A percentile compares a stretch with the other conserved stretches of the same genome.
phyloP scores from a whole-genome alignment of 1,284 basidiomycete genomes.

The Crepidotus sp. region DNA sequence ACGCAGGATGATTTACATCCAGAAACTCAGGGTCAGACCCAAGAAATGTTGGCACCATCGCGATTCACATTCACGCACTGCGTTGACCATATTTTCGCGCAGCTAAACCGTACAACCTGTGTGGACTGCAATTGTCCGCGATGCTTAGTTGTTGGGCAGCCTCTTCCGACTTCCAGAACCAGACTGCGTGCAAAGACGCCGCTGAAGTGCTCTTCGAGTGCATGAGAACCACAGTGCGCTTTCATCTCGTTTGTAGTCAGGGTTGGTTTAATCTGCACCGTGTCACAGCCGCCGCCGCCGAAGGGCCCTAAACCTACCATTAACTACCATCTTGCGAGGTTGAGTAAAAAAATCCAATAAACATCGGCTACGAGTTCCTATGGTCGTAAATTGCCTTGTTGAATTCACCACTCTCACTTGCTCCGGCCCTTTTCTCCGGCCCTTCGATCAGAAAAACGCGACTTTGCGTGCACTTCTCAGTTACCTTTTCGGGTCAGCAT shows the following conservation, averaged over 20 bases:
- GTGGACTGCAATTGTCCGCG: slow-evolving; percentile 66
- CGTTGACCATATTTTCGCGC: slow-evolving; percentile 14
- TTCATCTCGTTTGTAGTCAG: slow-evolving; percentile 3
- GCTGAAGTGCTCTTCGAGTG: slow-evolving; percentile 72
- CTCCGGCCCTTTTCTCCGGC: too few species aligned
- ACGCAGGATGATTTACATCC: slow-evolving; percentile 53
- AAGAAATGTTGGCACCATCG: slow-evolving; percentile 45
- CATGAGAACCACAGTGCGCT: slow-evolving; percentile 80
- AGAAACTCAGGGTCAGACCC: slow-evolving; percentile 74
- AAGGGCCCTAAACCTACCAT: slow-evolving; percentile 65
- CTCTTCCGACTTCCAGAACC: slow-evolving; percentile 59
- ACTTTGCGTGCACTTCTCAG: too few species aligned
- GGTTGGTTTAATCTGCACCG: slow-evolving; percentile 9
- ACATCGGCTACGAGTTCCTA: slow-evolving; percentile 1
- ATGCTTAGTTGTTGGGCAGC: slow-evolving; percentile 95
- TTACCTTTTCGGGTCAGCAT: slow-evolving; percentile 2
- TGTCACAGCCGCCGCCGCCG: slow-evolving; percentile 47
- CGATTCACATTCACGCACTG: not conserved
- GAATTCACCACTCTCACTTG: too few species aligned
- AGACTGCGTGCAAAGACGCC: slow-evolving; percentile 52
- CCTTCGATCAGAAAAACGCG: too few species aligned
- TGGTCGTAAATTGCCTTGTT: too few species aligned
- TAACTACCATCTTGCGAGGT: slow-evolving; percentile 77
- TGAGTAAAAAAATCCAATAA: slow-evolving; percentile 63
- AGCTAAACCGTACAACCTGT: slow-evolving; percentile 53